Percentiles rank a stretch among this genome's conserved stretches.
Conservation (phyloP, 371 early-diverging fungal species). For the Dichotomocladium elegans region DNA sequence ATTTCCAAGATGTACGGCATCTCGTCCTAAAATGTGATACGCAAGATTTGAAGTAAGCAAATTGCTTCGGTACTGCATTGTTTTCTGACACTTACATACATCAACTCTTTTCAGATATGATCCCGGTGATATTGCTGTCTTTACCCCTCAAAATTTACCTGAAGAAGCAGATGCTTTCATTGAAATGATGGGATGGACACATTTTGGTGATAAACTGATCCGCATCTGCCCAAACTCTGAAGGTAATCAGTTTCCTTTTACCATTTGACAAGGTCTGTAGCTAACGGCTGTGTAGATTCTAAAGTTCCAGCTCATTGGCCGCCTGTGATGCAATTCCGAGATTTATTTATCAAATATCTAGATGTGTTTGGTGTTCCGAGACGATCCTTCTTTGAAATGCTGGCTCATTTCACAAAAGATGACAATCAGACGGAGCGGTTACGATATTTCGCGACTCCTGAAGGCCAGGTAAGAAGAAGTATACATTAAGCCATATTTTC, state of each 20-base stretch:
- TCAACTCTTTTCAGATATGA: slow-evolving; percentile 46
- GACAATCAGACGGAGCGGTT: slow-evolving; percentile 75
- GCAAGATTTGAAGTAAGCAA: slow-evolving; percentile 14
- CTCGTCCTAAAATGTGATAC: slow-evolving; percentile 45
- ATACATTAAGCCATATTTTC: background rate
- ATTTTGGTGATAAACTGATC: slow-evolving; percentile 63
- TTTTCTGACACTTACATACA: background rate
- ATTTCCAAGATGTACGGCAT: slow-evolving; percentile 91
- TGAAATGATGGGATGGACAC: slow-evolving; percentile 67
- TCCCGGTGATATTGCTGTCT: slow-evolving; percentile 80
- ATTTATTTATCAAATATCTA: slow-evolving; percentile 65
- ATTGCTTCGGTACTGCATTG: background rate
- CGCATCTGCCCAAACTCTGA: slow-evolving; percentile 39
- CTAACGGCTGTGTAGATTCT: slow-evolving; percentile 19
- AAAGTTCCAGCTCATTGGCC: slow-evolving; percentile 46
- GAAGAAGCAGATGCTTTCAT: slow-evolving; percentile 69
- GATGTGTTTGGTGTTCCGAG: slow-evolving; percentile 85
- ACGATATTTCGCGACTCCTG: slow-evolving; percentile 71
- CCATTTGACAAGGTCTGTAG: background rate
- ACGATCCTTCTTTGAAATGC: slow-evolving; percentile 85
- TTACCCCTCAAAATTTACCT: slow-evolving; percentile 71
- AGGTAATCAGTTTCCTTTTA: slow-evolving; percentile 16
- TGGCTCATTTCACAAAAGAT: slow-evolving; percentile 74
- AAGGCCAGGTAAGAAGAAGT: slow-evolving; percentile 59
- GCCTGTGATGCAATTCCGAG: slow-evolving; percentile 58